Base-by-base conservation (phyloP, 2,329 filamentous ascomycete genomes). In the Zymoseptoria ardabiliae region DNA sequence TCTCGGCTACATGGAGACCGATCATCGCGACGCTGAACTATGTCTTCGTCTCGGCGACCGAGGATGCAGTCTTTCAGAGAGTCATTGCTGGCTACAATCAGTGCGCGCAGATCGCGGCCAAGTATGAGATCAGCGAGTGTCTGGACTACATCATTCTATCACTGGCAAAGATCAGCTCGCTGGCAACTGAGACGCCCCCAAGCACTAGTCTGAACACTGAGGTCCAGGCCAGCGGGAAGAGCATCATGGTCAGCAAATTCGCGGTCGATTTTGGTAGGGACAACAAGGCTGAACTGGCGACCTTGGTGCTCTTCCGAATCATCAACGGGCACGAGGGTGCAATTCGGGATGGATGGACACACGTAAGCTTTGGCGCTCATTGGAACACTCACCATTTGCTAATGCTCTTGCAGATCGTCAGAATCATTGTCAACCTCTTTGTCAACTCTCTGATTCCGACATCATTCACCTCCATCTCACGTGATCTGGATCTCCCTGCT, bases 31-130 rank as follows among this genome's bases (percentile, higher is more conserved):
- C 95, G 0, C 79, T 99, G 57, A 95, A 94, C 11, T 99, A 97
- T 71, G 94, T 99, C 3, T 99, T 99, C 78, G 96, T 97, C 88
- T 97, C 93, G 41, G 95, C 95, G 17, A 96, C 91, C 0, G 95
- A 99, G 70, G 94, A 99, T 72, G 85, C 93, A 0, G 94, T 99
- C 2, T 99, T 96, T 72, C 90, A 90, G 41, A 85, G 94, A 61
- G 89, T 99, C 19, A 91, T 97, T 25, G 90, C 90, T 53, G 94
- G 94, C 1, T 99, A 99, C 70, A 91, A 96, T 68, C 93, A 99
- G 73, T 97, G 93, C 72, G 92, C 94, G 19, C 88, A 90, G 61
- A 96, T 99, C 65, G 93, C 94, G 5, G 86, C 90, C 7, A 89
- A 86, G 69, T 93, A 97, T 73, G 84, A 83, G 11, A 81, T 96